Conservation (phyloP, 2,329 filamentous ascomycete genomes). For the Aureobasidium sp. region DNA sequence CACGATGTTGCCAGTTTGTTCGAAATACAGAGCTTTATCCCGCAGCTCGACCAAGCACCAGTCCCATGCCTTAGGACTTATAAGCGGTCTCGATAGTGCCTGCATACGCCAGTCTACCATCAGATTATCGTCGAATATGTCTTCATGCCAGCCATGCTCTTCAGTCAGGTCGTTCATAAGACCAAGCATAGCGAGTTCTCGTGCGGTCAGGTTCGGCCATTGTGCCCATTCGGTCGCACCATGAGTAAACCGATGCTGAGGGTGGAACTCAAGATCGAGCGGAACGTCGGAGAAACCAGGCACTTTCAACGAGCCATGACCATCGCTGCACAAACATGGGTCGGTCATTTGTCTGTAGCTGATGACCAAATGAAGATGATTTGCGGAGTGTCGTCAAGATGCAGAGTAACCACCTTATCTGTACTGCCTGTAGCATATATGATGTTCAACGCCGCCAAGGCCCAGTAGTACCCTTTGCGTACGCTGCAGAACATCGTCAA, state of each 20-base stretch:
- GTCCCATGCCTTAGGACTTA: neutral
- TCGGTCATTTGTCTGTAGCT: conserved; percentile 2
- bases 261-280: neutral
- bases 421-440: neutral
- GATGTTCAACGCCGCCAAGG: neutral
- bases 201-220: conserved; percentile 1
- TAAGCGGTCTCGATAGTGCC: neutral
- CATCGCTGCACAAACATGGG: neutral
- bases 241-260: conserved; percentile 5
- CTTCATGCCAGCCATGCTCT: neutral
- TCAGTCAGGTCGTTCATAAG: neutral
- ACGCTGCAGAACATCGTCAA: conserved; percentile 18
- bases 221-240: neutral
- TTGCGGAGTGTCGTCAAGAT: neutral
- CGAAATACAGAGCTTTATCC: conserved; percentile 1
- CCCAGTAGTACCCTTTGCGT: too few species aligned
- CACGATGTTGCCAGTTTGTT: neutral
- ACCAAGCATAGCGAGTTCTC: conserved; percentile 7
- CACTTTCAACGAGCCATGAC: neutral
- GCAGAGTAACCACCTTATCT: neutral
- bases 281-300: conserved; percentile 4
- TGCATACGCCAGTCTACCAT: neutral
- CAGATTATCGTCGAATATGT: neutral
- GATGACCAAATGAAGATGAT: neutral
- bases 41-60: neutral